Evolutionary conservation across 2,329 filamentous ascomycete species (phyloP), one percentile per base, ranked within the genome.

Genomic region (Pseudopyrenochaeta lycopersici): DNA sequence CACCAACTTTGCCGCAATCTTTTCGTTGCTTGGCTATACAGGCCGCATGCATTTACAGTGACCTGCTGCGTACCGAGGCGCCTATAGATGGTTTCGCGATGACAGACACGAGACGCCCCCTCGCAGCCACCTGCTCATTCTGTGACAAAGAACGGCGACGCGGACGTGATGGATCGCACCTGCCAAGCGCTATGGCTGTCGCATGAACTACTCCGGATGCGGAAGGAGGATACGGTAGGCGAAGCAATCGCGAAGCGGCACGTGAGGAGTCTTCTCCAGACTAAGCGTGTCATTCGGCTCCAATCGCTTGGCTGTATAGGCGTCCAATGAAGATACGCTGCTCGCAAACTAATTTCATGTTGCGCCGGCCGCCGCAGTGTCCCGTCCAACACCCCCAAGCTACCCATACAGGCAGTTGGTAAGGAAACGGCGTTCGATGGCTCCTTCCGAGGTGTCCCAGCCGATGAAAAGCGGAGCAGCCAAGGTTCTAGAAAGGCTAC

Each of bases 401-500:
- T 21, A 47, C 63, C 64, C 49, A 49, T 52, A 61, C 45, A 62
- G 64, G 64, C 64, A 67, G 58, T 52, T 65, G 60, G 50, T 57
- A 67, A 67, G 63, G 44, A 50, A 50, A 29, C 40, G 57, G 56
- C 56, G 57, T 50, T 52, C 42, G 23, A 5, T 27, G 23, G 23
- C 18, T n/a, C 10, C 20, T 10, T 14, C 17, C 5, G 7, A 5
- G 15, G 15, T 10, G 7, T 38, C 23, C 40, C 46, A 43, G 44
- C 51, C 53, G 46, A 56, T 23, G 44, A 42, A 39, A 50, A 57
- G 54, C 55, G 55, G 46, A 49, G 18, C 44, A 32, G 58, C 60
- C 56, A 62, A 61, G 60, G 12, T 67, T 67, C 62, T 67, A 52
- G 64, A 66, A 67, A 61, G 42, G 42, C 42, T 63, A 52, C 60